Conservation (phyloP, 306 rosid genomes). For the Quercus variabilis region DNA sequence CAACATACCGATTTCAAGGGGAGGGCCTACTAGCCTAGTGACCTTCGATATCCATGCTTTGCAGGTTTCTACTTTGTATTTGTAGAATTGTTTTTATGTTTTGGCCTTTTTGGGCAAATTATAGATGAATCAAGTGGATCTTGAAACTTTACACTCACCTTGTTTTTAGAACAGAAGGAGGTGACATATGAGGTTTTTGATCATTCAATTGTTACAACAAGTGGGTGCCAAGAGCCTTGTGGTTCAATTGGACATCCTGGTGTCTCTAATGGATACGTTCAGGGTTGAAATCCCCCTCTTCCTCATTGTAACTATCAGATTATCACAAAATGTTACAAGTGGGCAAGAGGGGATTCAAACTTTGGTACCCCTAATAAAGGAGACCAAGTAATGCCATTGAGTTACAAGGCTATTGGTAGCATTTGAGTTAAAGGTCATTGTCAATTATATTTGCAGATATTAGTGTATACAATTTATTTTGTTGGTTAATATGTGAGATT, state of each 20-base stretch:
- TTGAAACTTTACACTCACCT: background rate
- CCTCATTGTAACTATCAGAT: too few relatives aligned
- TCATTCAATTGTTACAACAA: too few relatives aligned
- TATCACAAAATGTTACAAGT: too few relatives aligned
- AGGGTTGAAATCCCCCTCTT: too few relatives aligned
- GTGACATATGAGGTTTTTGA: background rate
- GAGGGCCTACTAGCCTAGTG: slow-evolving; percentile 95
- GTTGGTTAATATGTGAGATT: background rate
- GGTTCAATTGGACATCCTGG: too few relatives aligned
- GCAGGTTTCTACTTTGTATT: slow-evolving; percentile 57
- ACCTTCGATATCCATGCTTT: slow-evolving; percentile 95
- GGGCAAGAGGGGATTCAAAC: too few relatives aligned
- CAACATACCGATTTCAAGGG: slow-evolving; percentile 90
- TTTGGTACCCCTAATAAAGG: too few relatives aligned
- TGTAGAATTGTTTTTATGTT: slow-evolving; percentile 18
- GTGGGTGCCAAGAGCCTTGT: too few relatives aligned
- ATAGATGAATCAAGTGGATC: background rate
- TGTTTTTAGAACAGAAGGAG: background rate
- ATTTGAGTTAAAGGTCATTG: background rate
- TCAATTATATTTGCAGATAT: background rate
- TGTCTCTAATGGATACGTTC: rapidly evolving
- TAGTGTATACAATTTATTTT: background rate
- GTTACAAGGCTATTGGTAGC: too few relatives aligned
- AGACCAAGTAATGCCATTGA: too few relatives aligned
- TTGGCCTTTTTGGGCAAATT: background rate